These are phyloP conservation scores for Periconia sp. DNA, from an alignment of 2,329 filamentous ascomycete species.

Conservation along the genomic window DNA sequence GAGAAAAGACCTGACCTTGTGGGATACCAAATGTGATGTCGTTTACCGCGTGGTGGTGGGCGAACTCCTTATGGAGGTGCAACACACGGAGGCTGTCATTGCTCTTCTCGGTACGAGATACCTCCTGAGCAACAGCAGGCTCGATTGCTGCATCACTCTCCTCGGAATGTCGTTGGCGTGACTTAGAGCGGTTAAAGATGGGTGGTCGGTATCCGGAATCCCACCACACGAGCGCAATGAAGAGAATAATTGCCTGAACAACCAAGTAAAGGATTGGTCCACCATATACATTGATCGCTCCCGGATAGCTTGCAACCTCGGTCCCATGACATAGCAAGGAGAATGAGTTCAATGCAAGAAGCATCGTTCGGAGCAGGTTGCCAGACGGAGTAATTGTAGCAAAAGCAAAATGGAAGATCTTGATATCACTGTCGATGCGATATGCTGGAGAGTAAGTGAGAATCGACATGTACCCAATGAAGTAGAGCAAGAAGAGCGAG, in stretches of 20 bases:
- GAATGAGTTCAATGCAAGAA: constrained; percentile 83
- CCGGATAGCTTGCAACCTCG: constrained; percentile 70
- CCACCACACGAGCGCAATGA: constrained; percentile 76
- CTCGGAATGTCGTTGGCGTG: constrained; percentile 45
- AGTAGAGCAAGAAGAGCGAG: constrained; percentile 55
- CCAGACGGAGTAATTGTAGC: constrained; percentile 77
- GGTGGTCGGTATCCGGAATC: constrained; percentile 73
- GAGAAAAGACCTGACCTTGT: constrained; percentile 82
- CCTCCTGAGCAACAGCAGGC: constrained; percentile 69
- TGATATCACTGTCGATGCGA: constrained; percentile 69
- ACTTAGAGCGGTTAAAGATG: constrained; percentile 50
- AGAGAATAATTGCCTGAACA: constrained; percentile 73
- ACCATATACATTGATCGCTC: constrained; percentile 75
- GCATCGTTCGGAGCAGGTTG: constrained; percentile 74
- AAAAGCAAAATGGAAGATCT: constrained; percentile 76
- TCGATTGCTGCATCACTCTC: constrained; percentile 54
- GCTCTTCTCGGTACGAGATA: constrained; percentile 65
- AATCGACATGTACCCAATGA: constrained; percentile 59
- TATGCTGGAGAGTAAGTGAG: constrained; percentile 76
- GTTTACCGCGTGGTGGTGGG: constrained; percentile 76
- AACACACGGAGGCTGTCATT: constrained; percentile 77
- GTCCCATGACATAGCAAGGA: constrained; percentile 73
- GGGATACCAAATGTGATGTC: constrained; percentile 84
- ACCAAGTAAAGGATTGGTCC: constrained; percentile 85
- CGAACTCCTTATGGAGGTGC: constrained; percentile 81